Evolutionary conservation across 345 rosid genomes (phyloP).

Genomic region (Ceriops zippeliana): DNA sequence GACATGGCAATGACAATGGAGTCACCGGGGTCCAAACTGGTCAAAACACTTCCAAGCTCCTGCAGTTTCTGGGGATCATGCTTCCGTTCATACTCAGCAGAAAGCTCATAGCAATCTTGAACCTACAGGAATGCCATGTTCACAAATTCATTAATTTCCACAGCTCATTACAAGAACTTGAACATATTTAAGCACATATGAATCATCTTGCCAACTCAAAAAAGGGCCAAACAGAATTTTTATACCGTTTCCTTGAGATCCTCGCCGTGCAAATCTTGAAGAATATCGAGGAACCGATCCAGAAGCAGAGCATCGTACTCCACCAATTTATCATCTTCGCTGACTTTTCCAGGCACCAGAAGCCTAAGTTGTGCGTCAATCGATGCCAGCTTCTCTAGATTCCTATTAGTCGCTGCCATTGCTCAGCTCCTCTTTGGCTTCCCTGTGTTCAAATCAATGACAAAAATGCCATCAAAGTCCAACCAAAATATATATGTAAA

Average conservation of each 20-base stretch:
- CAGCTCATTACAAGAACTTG: slow-evolving; percentile 9
- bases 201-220: too few relatives aligned
- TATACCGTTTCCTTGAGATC: slow-evolving; percentile 90
- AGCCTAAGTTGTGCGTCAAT: slow-evolving; percentile 92
- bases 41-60: slow-evolving; percentile 73
- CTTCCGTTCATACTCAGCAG: slow-evolving; percentile 81
- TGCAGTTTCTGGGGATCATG: slow-evolving; percentile 65
- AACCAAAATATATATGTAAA: neutral
- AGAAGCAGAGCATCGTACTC: slow-evolving; percentile 94
- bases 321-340: slow-evolving; percentile 92
- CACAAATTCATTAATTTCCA: neutral
- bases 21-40: slow-evolving; percentile 88
- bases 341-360: slow-evolving; percentile 74
- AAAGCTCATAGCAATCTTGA: slow-evolving; percentile 84
- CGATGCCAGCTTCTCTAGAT: slow-evolving; percentile 84
- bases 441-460: slow-evolving; percentile 17
- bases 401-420: slow-evolving; percentile 50
- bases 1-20: slow-evolving; percentile 80
- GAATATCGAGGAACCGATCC: slow-evolving; percentile 95
- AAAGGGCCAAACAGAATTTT: neutral
- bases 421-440: neutral
- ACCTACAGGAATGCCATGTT: slow-evolving; percentile 36
- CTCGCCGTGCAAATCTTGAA: slow-evolving; percentile 91
- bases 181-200: too few relatives aligned
- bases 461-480: neutral